Evolutionary conservation across 257 asterid species (phyloP), one percentile per base, ranked within the genome.

Genomic region (Galeopsis tetrahit): DNA sequence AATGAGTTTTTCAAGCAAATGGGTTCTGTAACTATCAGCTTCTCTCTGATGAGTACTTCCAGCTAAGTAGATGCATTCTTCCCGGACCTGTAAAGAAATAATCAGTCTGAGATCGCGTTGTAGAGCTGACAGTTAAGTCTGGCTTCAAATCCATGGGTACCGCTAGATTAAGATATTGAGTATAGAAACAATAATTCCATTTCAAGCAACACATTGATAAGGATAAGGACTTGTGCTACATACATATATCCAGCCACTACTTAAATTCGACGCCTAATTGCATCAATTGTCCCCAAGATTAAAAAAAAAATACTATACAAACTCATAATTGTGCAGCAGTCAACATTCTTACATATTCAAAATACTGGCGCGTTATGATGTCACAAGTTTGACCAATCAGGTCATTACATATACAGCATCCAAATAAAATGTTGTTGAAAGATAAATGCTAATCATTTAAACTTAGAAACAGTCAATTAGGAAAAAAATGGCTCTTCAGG

Each of bases 61-160:
- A 71, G 92, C 90, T 78, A 95, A 81, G 69, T 77, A 82, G 77
- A 63, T 68, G 61, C 98, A 90, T 73, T 90, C 90, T 63, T 81
- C 77, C 66, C 88, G 82, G 44, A 87, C 96, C 96, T 89, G 88
- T 63, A 83, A 55, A 13, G 14, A 65, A 48, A 49, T 17, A 33
- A 69, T 66, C 57, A 72, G 71, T 67, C 36, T 66, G 67, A 35
- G 65, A 48, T 51, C 60, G 63, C 4, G 14, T 44, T n/a, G 66
- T 17, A 51, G 60, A 42, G 68, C 32, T 48, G 7, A 70, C 69
- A 53, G 21, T 13, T 73, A 38, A 34, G 34, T 53, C 32, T 56
- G 32, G 59, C 59, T 33, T 32, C 35, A 60, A 58, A 39, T 15
- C 32, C 40, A 71, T 35, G 43, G 56, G 44, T 52, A 57, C 43